Evolutionary conservation across 176 grass and related monocot species (phyloP), one percentile per base, ranked within the genome.

Genomic region (Thalia dealbata): DNA sequence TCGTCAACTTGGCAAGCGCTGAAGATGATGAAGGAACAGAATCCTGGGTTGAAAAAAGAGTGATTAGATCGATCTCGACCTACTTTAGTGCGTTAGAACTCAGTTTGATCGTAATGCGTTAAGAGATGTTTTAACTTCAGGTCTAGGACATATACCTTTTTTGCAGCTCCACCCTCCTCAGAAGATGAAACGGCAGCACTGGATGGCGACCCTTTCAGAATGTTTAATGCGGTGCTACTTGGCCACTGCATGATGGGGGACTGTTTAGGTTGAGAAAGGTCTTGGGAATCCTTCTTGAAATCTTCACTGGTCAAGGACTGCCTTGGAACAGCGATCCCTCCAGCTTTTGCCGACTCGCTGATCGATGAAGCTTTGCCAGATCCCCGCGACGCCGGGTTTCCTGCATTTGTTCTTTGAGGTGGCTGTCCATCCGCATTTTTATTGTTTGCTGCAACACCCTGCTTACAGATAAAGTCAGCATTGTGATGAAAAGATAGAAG

Each of bases 1-100:
- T 86, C 46, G 93, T 92, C 56, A 97, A 61, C 85, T 92, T 97
- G 38, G 71, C 78, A 71, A 90, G 79, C 29, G 89, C 89, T 73
- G 32, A 38, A 38, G 79, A 73, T 14, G 88, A 76, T 77, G 81
- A 81, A 55, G 72, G 70, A 16, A 81, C 80, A 61, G 74, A 50
- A 71, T 90, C 89, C 93, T 97, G 75, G 78, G 71, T 78, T 21
- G 69, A 73, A 83, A 26, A n/a, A 56, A 38, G 32, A n/a, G 66
- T 81, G 10, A 62, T 75, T 50, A 24, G 68, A 43, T 74, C 58
- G 23, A 63, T 41, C 15, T 76, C 43, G 69, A 38, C 32, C 4
- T 38, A 2, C 32, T 38, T 38, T 38, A 38, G 4, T 1, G 32
- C 32, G n/a, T n/a, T n/a, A n/a, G n/a, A n/a, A n/a, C n/a, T n/a